Base-by-base conservation (phyloP, 768 basidiomycete species). In the Cyclocybe cylindracea region DNA sequence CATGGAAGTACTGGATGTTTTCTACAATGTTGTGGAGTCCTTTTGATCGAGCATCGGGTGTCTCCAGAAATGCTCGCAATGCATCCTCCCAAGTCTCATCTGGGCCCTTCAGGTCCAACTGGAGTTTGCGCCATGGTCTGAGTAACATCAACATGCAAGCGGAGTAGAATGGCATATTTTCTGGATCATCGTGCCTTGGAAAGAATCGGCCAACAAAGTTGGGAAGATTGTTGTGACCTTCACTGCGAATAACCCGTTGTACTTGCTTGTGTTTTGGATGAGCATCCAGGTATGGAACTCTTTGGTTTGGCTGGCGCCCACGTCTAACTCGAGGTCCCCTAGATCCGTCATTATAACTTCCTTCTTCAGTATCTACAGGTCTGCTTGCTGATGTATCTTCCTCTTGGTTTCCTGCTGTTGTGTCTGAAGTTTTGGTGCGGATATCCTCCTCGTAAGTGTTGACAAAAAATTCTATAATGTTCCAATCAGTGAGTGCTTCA, bases 181-280 rank as follows among this genome's bases (percentile, higher is more conserved):
- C 61, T 2, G 43, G 13, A 19, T 72, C 62, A 47, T 75, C 59
- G 0, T 46, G 7, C 0, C 56, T 31, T 1, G 75, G 71, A 46
- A 78, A 72, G 14, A 56, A 73, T 0, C 44, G 58, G 0, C 76
- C 77, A n/a, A 75, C 55, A 44, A 78, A 65, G 34, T 71, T 68
- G 0, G 71, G 70, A 0, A 77, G 39, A 0, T 47, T 74, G 7
- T 67, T 62, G 43, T 77, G 75, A 0, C 61, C 56, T 1, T 10
- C 1, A 2, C 33, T 24, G 5, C 62, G 61, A 0, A 61, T n/a
- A 1, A 71, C 50, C 0, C 66, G 35, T 13, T 39, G 36, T 1
- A 11, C 14, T 11, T 37, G 31, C 38, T 51, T 16, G 19, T 19
- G 0, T 40, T 56, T 55, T 2, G 46, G 47, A 24, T 53, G 44